Evolutionary conservation across 2,329 filamentous ascomycete genomes (phyloP).

Genomic region (Aspergillus sp.): DNA sequence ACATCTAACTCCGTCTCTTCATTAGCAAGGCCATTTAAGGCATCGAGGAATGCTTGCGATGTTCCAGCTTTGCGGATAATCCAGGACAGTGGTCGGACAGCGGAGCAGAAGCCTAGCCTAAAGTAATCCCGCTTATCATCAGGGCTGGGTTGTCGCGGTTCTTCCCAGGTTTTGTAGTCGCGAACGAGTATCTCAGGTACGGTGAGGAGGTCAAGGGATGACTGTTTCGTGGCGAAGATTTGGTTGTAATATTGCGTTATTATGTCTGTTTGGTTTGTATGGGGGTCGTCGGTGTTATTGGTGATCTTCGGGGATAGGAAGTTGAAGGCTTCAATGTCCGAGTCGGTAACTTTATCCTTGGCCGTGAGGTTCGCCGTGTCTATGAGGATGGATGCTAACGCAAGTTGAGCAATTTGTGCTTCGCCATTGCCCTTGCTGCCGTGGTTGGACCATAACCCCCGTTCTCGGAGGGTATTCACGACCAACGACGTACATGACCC

Average conservation of each 20-base stretch:
- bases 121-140: slow-evolving; percentile 7
- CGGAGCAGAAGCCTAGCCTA: slow-evolving; percentile 50
- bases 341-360: slow-evolving; percentile 38
- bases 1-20: slow-evolving; percentile 40
- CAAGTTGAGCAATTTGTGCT: slow-evolving; percentile 30
- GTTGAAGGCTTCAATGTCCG: slow-evolving; percentile 42
- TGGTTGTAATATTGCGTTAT: slow-evolving; percentile 40
- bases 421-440: slow-evolving; percentile 26
- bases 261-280: slow-evolving; percentile 19
- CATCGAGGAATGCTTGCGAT: slow-evolving; percentile 30
- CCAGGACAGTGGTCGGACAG: slow-evolving; percentile 50
- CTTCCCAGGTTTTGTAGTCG: slow-evolving; percentile 57
- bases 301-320: slow-evolving; percentile 47
- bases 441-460: slow-evolving; percentile 34
- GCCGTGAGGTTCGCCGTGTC: slow-evolving; percentile 40
- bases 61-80: slow-evolving; percentile 42
- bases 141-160: slow-evolving; percentile 26
- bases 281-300: slow-evolving; percentile 11
- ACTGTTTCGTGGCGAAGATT: slow-evolving; percentile 47
- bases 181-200: slow-evolving; percentile 51
- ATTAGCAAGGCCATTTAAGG: slow-evolving; percentile 39
- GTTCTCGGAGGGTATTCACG: slow-evolving; percentile 43
- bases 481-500: slow-evolving; percentile 55
- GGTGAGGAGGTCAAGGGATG: slow-evolving; percentile 45
- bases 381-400: slow-evolving; percentile 36